A percentile compares a stretch with the other conserved stretches of the same genome.
Evolutionary conservation across 495 filamentous ascomycete genomes (phyloP).

Genomic region (Annulohypoxylon nitens): DNA sequence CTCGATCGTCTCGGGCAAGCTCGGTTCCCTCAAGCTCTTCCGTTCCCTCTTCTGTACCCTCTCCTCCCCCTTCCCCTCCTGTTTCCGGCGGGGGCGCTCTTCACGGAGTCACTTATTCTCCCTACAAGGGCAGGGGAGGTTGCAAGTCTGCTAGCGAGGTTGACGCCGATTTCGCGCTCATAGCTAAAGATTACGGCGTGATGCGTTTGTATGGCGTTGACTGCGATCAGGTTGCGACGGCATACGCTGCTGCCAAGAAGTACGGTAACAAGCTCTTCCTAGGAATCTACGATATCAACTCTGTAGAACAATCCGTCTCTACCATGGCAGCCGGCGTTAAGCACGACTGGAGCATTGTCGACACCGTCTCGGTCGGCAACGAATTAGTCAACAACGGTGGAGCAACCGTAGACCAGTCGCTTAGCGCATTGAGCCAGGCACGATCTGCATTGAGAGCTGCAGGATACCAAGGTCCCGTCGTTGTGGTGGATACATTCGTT

Average conservation of each 20-base stretch:
- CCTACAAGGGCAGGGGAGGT: slow-evolving; percentile 73
- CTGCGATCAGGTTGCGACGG: slow-evolving; percentile 76
- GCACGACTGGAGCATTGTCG: slow-evolving; percentile 72
- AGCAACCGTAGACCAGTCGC: slow-evolving; percentile 65
- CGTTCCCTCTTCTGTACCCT: background rate
- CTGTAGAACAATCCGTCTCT: slow-evolving; percentile 66
- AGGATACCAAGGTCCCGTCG: slow-evolving; percentile 80
- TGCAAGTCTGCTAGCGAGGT: slow-evolving; percentile 78
- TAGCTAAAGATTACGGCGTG: slow-evolving; percentile 65
- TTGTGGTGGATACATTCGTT: slow-evolving; percentile 82
- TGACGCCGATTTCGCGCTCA: slow-evolving; percentile 68
- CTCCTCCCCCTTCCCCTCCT: background rate
- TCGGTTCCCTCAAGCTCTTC: slow-evolving; percentile 6
- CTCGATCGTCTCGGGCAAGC: slow-evolving; percentile 29
- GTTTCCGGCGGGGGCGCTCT: slow-evolving; percentile 41
- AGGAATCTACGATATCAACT: slow-evolving; percentile 75
- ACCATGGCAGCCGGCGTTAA: slow-evolving; percentile 64
- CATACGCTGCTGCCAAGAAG: slow-evolving; percentile 68
- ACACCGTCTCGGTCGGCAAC: slow-evolving; percentile 83
- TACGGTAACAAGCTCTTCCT: slow-evolving; percentile 76
- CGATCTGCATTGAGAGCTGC: slow-evolving; percentile 67
- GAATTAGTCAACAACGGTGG: slow-evolving; percentile 77
- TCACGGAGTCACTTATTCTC: slow-evolving; percentile 78
- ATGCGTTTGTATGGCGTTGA: slow-evolving; percentile 86
- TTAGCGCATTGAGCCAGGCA: slow-evolving; percentile 67